phyloP scores from a whole-genome alignment of 176 grass and related monocot genomes.

The Chrysopogon serrulatus region DNA sequence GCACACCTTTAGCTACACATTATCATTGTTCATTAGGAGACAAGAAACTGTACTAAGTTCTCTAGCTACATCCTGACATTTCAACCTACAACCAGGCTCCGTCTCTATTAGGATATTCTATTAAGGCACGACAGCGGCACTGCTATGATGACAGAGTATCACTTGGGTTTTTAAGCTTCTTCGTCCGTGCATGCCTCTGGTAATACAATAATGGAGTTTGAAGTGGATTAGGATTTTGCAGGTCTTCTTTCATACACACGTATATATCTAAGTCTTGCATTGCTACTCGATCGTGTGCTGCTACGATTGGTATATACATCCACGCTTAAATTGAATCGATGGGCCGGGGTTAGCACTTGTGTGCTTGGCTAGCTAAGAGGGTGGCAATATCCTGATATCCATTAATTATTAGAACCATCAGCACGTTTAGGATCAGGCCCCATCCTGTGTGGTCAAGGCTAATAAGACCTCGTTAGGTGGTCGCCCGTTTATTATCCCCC shows the following conservation, averaged over 20 bases:
- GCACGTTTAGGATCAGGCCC: not conserved
- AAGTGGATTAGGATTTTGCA: not conserved
- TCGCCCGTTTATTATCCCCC: not conserved
- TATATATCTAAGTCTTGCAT: not conserved
- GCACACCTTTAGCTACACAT: not conserved
- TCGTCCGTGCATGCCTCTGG: not conserved
- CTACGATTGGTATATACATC: not conserved
- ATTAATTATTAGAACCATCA: too few species aligned
- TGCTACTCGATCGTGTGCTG: not conserved
- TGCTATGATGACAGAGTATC: not conserved
- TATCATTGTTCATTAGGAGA: not conserved
- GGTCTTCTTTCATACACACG: not conserved
- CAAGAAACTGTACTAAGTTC: slow-evolving; percentile 11
- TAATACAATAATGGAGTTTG: not conserved
- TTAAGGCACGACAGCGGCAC: not conserved
- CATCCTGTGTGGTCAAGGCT: slow-evolving; percentile 2
- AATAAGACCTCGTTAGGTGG: not conserved
- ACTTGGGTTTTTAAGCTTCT: not conserved
- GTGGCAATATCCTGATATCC: not conserved
- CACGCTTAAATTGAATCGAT: not conserved
- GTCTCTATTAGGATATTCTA: not conserved
- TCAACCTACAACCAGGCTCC: slow-evolving; percentile 2
- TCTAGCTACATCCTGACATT: slow-evolving; percentile 8
- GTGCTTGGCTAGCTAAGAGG: not conserved
- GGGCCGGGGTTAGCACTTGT: not conserved